These are phyloP conservation scores for Colletotrichum endophyticum DNA, from an alignment of 2,329 filamentous ascomycete genomes.

Conservation along the genomic window DNA sequence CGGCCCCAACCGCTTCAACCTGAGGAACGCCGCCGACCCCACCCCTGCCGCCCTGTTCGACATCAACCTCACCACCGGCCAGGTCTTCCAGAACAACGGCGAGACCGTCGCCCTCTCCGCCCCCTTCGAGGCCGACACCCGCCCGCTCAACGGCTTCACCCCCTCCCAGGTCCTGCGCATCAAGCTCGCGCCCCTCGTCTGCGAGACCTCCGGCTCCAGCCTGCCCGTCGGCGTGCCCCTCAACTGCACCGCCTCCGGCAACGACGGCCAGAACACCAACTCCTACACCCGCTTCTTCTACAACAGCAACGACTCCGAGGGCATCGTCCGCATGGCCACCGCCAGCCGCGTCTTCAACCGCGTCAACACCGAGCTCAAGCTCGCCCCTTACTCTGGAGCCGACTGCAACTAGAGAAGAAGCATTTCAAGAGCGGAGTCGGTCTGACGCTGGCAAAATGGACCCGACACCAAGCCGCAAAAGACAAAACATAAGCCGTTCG, in stretches of 20 bases:
- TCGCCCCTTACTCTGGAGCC: background rate
- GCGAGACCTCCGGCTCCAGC: background rate
- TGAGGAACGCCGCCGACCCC: background rate
- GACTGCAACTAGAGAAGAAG: background rate
- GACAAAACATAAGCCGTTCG: background rate
- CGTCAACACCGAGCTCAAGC: background rate
- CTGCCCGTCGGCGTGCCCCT: slow-evolving; percentile 2
- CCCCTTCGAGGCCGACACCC: background rate
- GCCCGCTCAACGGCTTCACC: slow-evolving; percentile 7
- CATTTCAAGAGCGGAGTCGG: background rate
- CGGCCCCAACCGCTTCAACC: slow-evolving; percentile 9
- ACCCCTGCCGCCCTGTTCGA: background rate
- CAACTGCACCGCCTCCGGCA: slow-evolving; percentile 1
- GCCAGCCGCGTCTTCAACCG: background rate
- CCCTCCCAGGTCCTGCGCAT: background rate
- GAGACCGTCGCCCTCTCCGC: background rate
- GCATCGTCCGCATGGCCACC: slow-evolving; percentile 2
- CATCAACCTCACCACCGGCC: slow-evolving; percentile 9
- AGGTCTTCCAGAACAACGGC: slow-evolving; percentile 2
- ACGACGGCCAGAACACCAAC: slow-evolving; percentile 2
- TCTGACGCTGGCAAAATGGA: background rate
- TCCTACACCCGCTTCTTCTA: slow-evolving; percentile 2
- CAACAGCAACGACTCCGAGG: background rate
- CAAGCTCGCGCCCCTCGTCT: slow-evolving; percentile 11
- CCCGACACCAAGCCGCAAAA: background rate